Percentiles rank a stretch among this genome's conserved stretches.
Conservation (phyloP, 371 early-diverging fungal genomes). For the Capillidium heterosporum region DNA sequence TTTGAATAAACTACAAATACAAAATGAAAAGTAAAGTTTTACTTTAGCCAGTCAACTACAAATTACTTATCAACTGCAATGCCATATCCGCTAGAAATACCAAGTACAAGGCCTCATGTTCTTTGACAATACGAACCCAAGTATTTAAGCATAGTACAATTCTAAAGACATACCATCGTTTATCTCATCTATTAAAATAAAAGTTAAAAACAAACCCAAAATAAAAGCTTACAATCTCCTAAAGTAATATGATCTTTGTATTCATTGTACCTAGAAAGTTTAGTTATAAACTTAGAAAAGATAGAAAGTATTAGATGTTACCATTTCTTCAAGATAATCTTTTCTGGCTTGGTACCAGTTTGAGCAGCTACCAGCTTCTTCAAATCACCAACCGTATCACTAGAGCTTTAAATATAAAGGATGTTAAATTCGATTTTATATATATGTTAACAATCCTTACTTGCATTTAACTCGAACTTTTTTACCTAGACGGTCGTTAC, state of each 20-base stretch:
- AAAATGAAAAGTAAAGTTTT: no score
- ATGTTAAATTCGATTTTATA: not conserved
- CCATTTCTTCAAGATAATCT: constrained; percentile 88
- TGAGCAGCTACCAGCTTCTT: constrained; percentile 85
- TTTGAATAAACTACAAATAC: no score
- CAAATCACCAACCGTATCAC: constrained; percentile 77
- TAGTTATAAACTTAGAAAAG: not conserved
- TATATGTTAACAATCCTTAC: constrained; percentile 18
- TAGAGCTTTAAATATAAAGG: constrained; percentile 27
- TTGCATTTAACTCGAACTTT: constrained; percentile 85
- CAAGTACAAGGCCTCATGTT: not conserved
- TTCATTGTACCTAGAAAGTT: constrained; percentile 35
- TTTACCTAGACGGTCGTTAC: constrained; percentile 85
- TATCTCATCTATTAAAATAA: constrained; percentile 43
- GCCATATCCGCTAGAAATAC: no score
- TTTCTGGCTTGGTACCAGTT: constrained; percentile 77
- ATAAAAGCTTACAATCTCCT: constrained; percentile 49
- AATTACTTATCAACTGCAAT: no score
- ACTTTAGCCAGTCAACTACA: no score
- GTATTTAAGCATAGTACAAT: constrained; percentile 39
- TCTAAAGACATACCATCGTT: constrained; percentile 86
- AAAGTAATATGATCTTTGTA: constrained; percentile 87
- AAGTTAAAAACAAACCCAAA: not conserved
- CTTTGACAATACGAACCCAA: not conserved
- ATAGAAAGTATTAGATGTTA: constrained; percentile 11